A percentile compares a stretch with the other conserved stretches of the same genome.
Conservation (phyloP, 495 filamentous ascomycete species). For the Aspergillus bridgeri region DNA sequence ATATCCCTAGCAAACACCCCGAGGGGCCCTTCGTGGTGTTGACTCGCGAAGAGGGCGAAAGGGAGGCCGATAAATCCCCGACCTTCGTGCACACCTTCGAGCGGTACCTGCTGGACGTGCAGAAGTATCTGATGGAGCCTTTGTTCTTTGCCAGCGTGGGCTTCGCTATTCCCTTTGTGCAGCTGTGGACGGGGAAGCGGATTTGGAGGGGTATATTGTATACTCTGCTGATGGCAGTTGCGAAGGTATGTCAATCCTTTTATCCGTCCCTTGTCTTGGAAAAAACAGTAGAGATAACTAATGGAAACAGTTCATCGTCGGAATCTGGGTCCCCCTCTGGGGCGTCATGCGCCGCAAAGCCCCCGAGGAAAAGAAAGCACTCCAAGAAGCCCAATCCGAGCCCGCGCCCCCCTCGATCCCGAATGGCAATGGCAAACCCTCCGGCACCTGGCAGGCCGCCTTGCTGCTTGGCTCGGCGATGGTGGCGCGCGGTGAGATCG, state of each 20-base stretch:
- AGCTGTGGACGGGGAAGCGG: conserved; percentile 58
- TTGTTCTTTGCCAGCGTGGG: conserved; percentile 73
- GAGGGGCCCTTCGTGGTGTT: conserved; percentile 33
- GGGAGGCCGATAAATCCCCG: conserved; percentile 40
- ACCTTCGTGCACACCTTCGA: conserved; percentile 37
- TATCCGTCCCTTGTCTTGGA: background rate
- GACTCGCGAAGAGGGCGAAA: conserved; percentile 32
- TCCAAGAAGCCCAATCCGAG: background rate
- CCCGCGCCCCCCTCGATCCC: too few species aligned
- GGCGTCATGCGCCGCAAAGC: conserved; percentile 6
- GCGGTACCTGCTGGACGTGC: conserved; percentile 28
- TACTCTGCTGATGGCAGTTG: conserved; percentile 61
- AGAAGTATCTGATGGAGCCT: conserved; percentile 58
- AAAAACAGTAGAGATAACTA: background rate
- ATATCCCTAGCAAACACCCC: conserved; percentile 33
- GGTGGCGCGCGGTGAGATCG: conserved; percentile 75
- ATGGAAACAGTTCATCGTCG: conserved; percentile 26
- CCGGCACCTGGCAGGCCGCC: conserved; percentile 40
- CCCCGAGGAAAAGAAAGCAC: background rate
- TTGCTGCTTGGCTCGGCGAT: conserved; percentile 59
- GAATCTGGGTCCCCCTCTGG: conserved; percentile 30
- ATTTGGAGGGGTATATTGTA: conserved; percentile 71
- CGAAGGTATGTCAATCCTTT: conserved; percentile 43
- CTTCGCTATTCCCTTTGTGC: conserved; percentile 68
- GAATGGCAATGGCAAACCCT: background rate